These are phyloP conservation scores for Cyclostephanos invisitatus DNA, from an alignment of 108 stramenopile species.

Conservation along the genomic window DNA sequence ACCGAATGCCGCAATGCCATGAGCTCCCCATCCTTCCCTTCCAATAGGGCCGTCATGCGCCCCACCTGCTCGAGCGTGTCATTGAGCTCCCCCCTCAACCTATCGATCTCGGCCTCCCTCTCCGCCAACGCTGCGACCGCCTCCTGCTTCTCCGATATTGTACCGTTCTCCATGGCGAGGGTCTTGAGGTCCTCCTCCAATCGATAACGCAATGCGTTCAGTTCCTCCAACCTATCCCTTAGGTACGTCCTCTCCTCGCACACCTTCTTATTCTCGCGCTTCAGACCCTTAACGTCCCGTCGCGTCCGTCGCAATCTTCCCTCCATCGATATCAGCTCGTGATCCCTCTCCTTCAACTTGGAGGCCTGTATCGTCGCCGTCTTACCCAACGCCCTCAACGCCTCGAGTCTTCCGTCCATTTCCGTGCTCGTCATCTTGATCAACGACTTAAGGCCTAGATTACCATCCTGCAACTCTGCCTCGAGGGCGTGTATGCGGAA, in stretches of 20 bases:
- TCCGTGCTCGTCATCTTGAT: slow-evolving; percentile 48
- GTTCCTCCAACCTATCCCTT: slow-evolving; percentile 30
- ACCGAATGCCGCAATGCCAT: slow-evolving; percentile 10
- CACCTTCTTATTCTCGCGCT: slow-evolving; percentile 33
- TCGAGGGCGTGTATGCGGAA: slow-evolving; percentile 52
- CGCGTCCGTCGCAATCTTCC: slow-evolving; percentile 17
- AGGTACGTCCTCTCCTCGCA: slow-evolving; percentile 39
- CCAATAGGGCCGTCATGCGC: slow-evolving; percentile 19
- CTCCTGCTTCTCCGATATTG: neutral
- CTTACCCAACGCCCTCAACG: slow-evolving; percentile 39
- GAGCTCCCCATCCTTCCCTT: slow-evolving; percentile 36
- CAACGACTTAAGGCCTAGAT: slow-evolving; percentile 36
- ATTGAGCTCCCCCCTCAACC: slow-evolving; percentile 23
- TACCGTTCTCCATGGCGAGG: slow-evolving; percentile 18
- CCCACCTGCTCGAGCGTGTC: slow-evolving; percentile 38
- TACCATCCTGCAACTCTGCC: slow-evolving; percentile 46
- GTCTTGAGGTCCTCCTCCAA: slow-evolving; percentile 18
- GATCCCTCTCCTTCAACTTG: slow-evolving; percentile 36
- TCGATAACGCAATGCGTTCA: slow-evolving; percentile 10
- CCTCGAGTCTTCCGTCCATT: slow-evolving; percentile 44
- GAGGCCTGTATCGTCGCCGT: slow-evolving; percentile 40
- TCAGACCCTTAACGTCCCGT: slow-evolving; percentile 28
- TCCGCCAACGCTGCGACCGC: neutral
- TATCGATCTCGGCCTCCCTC: slow-evolving; percentile 22
- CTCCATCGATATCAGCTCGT: slow-evolving; percentile 24